Evolutionary conservation across 257 asterid genomes (phyloP).

Genomic region (Knoxia roxburghii): DNA sequence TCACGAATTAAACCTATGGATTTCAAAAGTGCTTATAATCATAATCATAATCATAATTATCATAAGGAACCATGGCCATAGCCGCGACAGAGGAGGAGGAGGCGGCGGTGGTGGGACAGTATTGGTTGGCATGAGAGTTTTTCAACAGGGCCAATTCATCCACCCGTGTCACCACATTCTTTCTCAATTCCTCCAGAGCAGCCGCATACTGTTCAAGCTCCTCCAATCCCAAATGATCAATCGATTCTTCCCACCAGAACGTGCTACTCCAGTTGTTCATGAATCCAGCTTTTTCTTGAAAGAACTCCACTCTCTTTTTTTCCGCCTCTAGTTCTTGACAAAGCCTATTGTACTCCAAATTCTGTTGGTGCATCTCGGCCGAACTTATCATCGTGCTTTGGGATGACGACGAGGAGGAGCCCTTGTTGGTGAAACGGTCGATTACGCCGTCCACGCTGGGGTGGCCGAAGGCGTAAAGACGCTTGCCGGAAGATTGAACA

Average conservation of each 20-base stretch:
- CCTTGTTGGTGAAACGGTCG: not conserved
- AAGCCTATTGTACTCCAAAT: slow-evolving; percentile 21
- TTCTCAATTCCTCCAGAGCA: slow-evolving; percentile 29
- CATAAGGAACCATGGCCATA: no score
- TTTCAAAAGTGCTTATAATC: no score
- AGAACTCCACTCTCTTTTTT: slow-evolving; percentile 12
- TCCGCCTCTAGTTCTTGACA: slow-evolving; percentile 23
- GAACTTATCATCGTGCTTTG: not conserved
- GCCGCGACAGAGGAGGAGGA: no score
- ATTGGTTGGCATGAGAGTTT: slow-evolving; percentile 12
- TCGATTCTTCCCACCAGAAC: slow-evolving; percentile 41
- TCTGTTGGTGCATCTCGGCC: slow-evolving; percentile 8
- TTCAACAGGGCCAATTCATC: slow-evolving; percentile 21
- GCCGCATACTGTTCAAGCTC: slow-evolving; percentile 34
- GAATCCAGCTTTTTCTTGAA: slow-evolving; percentile 8
- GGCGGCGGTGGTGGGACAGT: no score
- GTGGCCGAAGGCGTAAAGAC: slow-evolving; percentile 54
- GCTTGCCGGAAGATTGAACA: slow-evolving; percentile 50
- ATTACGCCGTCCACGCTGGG: slow-evolving; percentile 36
- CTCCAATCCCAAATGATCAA: slow-evolving; percentile 31
- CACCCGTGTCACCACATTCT: slow-evolving; percentile 19
- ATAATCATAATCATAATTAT: no score
- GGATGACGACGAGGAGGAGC: not conserved
- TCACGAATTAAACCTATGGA: no score
- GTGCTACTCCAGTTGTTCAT: not conserved